Base-by-base conservation (phyloP, 495 filamentous ascomycete species). In the Podospora anserina region DNA sequence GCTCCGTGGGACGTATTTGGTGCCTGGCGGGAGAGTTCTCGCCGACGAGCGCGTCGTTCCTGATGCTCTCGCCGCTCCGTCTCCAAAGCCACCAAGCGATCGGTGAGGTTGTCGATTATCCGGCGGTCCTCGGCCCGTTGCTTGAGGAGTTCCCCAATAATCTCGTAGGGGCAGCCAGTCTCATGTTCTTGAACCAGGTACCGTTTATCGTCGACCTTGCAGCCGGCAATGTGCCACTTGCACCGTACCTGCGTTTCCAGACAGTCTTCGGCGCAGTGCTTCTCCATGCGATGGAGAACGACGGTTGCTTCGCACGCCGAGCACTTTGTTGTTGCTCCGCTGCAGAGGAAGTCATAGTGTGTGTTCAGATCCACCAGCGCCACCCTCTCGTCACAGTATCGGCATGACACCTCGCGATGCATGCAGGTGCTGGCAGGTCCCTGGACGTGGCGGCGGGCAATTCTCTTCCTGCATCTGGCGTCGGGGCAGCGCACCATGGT, bases 401-500 rank as follows among this genome's bases (percentile, higher is more conserved):
- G 69, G 75, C 85, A 87, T n/a, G 67, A 32, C 0, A 75, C 74
- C 5, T 76, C 69, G 55, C 77, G 76, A 64, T 87, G 85, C n/a
- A 86, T 75, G 67, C 85, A 87, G 3, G 77, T 80, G n/a, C 80
- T 76, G 9, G 75, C 77, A 6, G 74, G 65, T 3, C 15, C 39
- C 74, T 65, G 58, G 68, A 72, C 68, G 32, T 76, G 63, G 32
- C 65, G 79, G 63, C 83, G 77, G 5, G 74, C 72, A 19, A 85
- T 71, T 2, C 73, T 73, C 63, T 80, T 73, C 39, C 71, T 61
- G 73, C 86, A 88, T 5, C 66, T 65, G 13, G 78, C 64, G 44
- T 81, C 78, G 18, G 89, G 85, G 71, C 93, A 97, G 65, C 83
- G 82, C 30, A 94, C 82, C 18, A 83, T 78, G 16, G 85, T 84